These are phyloP conservation scores for Chloranthus sessilifolius DNA, from an alignment of 164 flowering plant genomes.

Conservation along the genomic window DNA sequence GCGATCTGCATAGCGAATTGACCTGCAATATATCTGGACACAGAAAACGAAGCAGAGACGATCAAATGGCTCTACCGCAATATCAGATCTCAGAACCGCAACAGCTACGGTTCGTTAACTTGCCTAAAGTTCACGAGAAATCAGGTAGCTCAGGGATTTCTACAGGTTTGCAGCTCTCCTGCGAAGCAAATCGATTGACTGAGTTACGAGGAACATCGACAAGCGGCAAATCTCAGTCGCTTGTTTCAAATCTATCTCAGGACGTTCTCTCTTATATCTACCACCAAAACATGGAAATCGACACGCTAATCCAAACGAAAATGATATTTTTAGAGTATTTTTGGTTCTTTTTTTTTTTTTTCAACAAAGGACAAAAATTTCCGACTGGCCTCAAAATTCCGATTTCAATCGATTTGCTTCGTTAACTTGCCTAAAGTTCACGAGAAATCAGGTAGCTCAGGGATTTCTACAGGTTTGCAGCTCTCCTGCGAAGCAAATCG, in stretches of 20 bases:
- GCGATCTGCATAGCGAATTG: too few species aligned
- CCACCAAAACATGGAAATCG: conserved; percentile 22
- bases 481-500: conserved; percentile 9
- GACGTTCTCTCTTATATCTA: conserved; percentile 12
- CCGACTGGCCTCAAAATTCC: too few species aligned
- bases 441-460: not conserved
- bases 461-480: not conserved
- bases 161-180: conserved; percentile 1
- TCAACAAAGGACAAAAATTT: too few species aligned
- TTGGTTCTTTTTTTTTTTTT: too few species aligned
- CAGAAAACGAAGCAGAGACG: conserved; percentile 10
- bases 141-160: not conserved
- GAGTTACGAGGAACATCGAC: conserved; percentile 18
- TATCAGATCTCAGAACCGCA: conserved; percentile 2
- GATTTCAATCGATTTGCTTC: too few species aligned
- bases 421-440: conserved; percentile 7
- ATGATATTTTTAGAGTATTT: too few species aligned
- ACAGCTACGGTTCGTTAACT: conserved; percentile 3
- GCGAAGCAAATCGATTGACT: conserved; percentile 3
- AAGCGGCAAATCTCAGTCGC: conserved; percentile 14
- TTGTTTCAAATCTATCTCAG: conserved; percentile 2
- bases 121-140: conserved; percentile 5
- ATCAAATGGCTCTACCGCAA: conserved; percentile 7
- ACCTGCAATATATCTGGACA: too few species aligned
- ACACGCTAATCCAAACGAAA: conserved; percentile 21